A percentile compares a stretch with the other conserved stretches of the same genome.
phyloP scores from a whole-genome alignment of 2,329 filamentous ascomycete species.

The Phialocephala subalpina region DNA sequence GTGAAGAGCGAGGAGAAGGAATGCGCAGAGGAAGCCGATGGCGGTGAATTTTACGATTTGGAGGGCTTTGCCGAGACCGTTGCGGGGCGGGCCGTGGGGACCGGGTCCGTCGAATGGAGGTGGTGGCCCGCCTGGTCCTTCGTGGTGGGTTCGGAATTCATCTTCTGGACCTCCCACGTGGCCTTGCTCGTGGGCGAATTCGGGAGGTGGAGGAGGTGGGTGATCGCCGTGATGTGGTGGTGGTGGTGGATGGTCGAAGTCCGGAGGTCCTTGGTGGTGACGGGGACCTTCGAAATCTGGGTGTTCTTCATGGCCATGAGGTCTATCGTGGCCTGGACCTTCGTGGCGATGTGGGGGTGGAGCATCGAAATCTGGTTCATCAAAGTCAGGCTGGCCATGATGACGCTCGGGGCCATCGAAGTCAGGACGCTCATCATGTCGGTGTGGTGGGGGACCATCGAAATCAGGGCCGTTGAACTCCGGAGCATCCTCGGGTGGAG shows the following conservation, averaged over 20 bases:
- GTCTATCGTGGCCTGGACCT: constrained; percentile 3
- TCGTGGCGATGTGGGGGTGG: constrained; percentile 11
- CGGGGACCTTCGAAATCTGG: neutral
- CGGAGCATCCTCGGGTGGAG: constrained; percentile 15
- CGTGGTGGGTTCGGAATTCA: neutral
- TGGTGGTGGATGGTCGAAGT: constrained; percentile 21
- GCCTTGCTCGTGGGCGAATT: neutral
- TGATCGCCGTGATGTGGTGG: neutral
- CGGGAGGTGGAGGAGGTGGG: neutral
- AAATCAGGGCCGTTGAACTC: constrained; percentile 14
- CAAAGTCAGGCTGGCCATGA: neutral
- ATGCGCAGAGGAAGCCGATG: constrained; percentile 37
- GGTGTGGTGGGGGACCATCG: constrained; percentile 20
- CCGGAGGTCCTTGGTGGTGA: constrained; percentile 10
- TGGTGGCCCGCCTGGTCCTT: constrained; percentile 9
- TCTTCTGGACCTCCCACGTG: neutral
- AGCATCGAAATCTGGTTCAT: constrained; percentile 11
- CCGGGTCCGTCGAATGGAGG: constrained; percentile 9
- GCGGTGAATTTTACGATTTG: constrained; percentile 33
- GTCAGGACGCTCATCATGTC: neutral
- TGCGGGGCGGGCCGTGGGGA: constrained; percentile 7
- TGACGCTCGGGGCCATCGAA: neutral
- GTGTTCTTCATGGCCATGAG: constrained; percentile 1
- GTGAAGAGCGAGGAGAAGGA: constrained; percentile 36
- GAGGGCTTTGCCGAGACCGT: constrained; percentile 21